Evolutionary conservation across 495 filamentous ascomycete genomes (phyloP), one percentile per base, ranked within the genome.

Genomic region (Aspergillus panamensis): DNA sequence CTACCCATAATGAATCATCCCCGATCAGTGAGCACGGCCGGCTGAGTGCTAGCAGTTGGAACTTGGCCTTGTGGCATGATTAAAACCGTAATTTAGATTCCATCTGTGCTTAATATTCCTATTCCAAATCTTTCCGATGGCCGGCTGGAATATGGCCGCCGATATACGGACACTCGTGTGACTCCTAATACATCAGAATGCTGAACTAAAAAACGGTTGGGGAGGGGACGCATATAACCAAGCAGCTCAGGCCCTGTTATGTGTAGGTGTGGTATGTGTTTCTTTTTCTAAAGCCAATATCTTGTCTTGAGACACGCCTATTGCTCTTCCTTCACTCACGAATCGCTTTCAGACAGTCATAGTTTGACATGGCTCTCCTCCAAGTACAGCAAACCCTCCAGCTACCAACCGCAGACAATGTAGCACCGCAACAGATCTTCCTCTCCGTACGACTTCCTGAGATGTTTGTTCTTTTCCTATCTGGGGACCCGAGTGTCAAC

Each of bases 381-480:
- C 39, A 44, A 30, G 6, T 45, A 16, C 6, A 43, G 6, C 37
- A 57, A 5, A 30, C 32, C 10, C 35, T 54, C 3, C 6, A 44
- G 8, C 32, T 48, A 12, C 53, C 48, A 29, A 31, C 14, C 1
- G 42, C 25, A 25, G 25, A 37, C 14, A 48, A 57, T 20, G 12
- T 29, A n/a, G 20, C 19, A 13, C 39, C 21, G 9, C 48, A 42
- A n/a, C 51, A 51, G 4, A 29, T 19, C 8, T 50, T 32, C 48
- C 25, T 53, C 20, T 39, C 55, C 14, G 60, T 67, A n/a, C 57
- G 48, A 14, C 61, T 73, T n/a, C 70, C 69, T 3, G 62, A 72
- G 50, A 66, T 73, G 63, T 73, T 72, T 48, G 60, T 68, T 20
- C 64, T 66, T 3, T 72, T 70, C 48, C 57, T 72, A 9, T 61